Base-by-base conservation (phyloP, 768 basidiomycete species). In the Boletus rubescentipes region DNA sequence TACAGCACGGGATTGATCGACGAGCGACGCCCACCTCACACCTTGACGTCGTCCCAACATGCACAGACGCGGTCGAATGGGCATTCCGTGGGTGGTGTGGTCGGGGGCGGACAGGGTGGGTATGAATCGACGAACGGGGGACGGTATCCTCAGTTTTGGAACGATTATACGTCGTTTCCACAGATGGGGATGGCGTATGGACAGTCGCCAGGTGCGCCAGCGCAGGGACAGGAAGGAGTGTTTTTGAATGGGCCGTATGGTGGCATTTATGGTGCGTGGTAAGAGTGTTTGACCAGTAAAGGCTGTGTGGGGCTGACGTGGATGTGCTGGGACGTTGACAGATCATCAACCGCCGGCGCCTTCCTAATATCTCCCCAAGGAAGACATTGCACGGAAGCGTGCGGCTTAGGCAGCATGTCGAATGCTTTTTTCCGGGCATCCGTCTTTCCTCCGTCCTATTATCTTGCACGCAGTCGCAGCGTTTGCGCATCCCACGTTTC, bases 1-100 rank as follows among this genome's bases (percentile, higher is more conserved):
- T 90, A 88, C 65, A 89, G 86, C 70, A 87, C 87, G 5, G 87
- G 87, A 0, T 70, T 89, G 43, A 76, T 80, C 3, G 84, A 84
- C 55, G 80, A 81, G 37, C 73, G 77, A 35, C 75, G 76, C 10
- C 48, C 44, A 16, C 55, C 50, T 0, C 55, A 55, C 2, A 35
- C 32, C 2, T 26, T 60, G 54, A 32, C 60, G n/a, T 37, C 65
- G 26, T 56, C 57, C 1, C 64, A 60, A 30, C 66, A 61, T 7
- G 59, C 50, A 31, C 61, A 59, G 3, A 9, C 51, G 20, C 63
- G 67, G 47, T 26, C 54, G 30, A 53, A 47, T 16, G 57, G 54
- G 4, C 59, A 69, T 40, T 43, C 62, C 8, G 39, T 21, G 18
- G 37, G 59, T 18, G 53, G 53, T 16, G 43, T n/a, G 11, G 49